phyloP scores from a whole-genome alignment of 2,329 filamentous ascomycete species.

The Xylogone sp. region DNA sequence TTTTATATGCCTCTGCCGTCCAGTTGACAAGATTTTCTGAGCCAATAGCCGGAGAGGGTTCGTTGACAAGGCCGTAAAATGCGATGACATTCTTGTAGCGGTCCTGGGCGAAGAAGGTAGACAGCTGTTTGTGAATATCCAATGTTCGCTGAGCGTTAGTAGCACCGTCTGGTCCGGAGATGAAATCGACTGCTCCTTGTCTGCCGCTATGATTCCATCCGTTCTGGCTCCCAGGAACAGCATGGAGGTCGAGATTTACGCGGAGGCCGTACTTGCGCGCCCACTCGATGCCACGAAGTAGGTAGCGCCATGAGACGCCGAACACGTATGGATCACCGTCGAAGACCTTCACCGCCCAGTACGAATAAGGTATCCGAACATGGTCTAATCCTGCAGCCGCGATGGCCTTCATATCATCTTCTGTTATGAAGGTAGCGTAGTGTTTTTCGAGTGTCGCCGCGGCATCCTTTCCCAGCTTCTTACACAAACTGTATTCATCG shows the following conservation, averaged over 20 bases:
- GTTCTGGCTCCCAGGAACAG: constrained; percentile 86
- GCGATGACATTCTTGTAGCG: constrained; percentile 89
- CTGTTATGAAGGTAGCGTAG: constrained; percentile 84
- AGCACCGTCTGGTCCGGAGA: constrained; percentile 82
- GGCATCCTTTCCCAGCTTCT: constrained; percentile 62
- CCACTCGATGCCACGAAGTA: constrained; percentile 90
- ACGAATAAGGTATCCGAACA: constrained; percentile 91
- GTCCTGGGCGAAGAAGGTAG: constrained; percentile 87
- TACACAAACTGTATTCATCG: constrained; percentile 81
- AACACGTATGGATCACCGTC: constrained; percentile 83
- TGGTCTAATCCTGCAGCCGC: constrained; percentile 87
- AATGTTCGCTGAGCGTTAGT: constrained; percentile 77
- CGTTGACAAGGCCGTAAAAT: constrained; percentile 93
- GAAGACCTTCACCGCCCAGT: constrained; percentile 89
- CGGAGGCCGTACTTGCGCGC: constrained; percentile 87
- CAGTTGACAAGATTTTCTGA: constrained; percentile 67
- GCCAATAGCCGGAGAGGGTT: constrained; percentile 80
- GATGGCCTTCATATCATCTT: constrained; percentile 81
- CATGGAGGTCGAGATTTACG: constrained; percentile 90
- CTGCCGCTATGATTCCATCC: constrained; percentile 96
- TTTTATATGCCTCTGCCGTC: constrained; percentile 69
- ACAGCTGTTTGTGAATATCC: constrained; percentile 82
- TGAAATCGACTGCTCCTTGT: constrained; percentile 77
- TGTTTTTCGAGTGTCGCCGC: constrained; percentile 78
- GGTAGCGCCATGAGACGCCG: constrained; percentile 86